A percentile compares a stretch with the other conserved stretches of the same genome.
Evolutionary conservation across 768 basidiomycete species (phyloP).

Genomic region (Baorangia bicolor): DNA sequence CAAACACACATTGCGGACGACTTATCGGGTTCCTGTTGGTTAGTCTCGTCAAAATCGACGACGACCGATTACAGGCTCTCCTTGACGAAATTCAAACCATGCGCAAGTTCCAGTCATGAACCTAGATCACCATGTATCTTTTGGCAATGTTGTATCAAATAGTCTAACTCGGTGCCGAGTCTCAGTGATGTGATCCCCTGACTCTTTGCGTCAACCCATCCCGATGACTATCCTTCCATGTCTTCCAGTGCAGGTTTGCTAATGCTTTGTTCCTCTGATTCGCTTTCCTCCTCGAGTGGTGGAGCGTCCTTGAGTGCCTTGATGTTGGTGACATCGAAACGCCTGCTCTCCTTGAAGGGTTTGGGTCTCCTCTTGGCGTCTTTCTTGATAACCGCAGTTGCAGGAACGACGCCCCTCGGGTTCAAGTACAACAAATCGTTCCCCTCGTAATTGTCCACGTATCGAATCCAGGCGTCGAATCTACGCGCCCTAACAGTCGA

Average conservation of each 20-base stretch:
- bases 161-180: not conserved
- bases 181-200: not conserved
- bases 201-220: not conserved
- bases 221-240: conserved; percentile 41
- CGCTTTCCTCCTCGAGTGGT: conserved; percentile 37
- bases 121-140: not conserved
- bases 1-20: too few species aligned
- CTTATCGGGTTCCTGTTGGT: not conserved
- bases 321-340: conserved; percentile 60
- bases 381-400: conserved; percentile 62
- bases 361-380: conserved; percentile 50
- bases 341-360: conserved; percentile 66
- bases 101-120: conserved; percentile 83
- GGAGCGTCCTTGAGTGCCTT: conserved; percentile 29
- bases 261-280: conserved; percentile 43
- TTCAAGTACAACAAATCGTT: conserved; percentile 80
- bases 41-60: conserved; percentile 85
- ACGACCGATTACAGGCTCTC: conserved; percentile 77
- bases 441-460: conserved; percentile 73
- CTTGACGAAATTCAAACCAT: conserved; percentile 88
- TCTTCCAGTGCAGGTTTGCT: conserved; percentile 49
- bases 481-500: conserved; percentile 34
- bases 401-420: conserved; percentile 72
- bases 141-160: conserved; percentile 3
- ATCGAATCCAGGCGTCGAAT: conserved; percentile 83